Evolutionary conservation across 2,329 filamentous ascomycete species (phyloP).

Genomic region (Mollisia scopiformis): DNA sequence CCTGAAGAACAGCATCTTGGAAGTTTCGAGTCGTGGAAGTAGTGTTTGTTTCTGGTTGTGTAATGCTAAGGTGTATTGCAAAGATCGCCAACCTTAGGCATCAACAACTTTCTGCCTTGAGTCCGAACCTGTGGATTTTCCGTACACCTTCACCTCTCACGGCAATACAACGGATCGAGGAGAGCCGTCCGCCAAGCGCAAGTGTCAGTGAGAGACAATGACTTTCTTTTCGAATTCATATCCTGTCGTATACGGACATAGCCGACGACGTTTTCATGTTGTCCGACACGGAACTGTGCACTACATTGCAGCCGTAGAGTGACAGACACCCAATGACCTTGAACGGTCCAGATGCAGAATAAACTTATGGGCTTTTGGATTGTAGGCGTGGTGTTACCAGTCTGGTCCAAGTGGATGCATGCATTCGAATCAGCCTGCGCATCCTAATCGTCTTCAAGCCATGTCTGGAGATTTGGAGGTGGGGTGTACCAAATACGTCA

Average conservation of each 20-base stretch:
- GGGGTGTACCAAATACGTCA: no score
- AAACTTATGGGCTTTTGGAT: no score
- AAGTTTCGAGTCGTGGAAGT: neutral
- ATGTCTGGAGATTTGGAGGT: neutral
- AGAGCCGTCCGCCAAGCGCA: neutral
- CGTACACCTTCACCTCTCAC: neutral
- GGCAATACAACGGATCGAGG: neutral
- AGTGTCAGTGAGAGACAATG: neutral
- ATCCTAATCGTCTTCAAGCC: neutral
- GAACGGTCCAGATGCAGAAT: no score
- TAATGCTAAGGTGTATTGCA: no score
- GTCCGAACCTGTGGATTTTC: neutral
- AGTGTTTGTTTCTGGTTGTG: neutral
- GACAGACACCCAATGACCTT: no score
- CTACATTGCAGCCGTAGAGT: no score
- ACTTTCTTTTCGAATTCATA: neutral
- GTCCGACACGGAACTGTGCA: no score
- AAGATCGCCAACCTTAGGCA: slow-evolving; percentile 4
- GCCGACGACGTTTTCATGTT: neutral
- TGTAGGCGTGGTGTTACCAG: neutral
- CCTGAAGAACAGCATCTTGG: slow-evolving; percentile 45
- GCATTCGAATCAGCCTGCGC: neutral
- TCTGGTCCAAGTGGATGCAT: neutral
- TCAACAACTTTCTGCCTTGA: neutral
- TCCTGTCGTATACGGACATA: neutral